phyloP scores from a whole-genome alignment of 140 eudicot species.

The Anethum foeniculum region DNA sequence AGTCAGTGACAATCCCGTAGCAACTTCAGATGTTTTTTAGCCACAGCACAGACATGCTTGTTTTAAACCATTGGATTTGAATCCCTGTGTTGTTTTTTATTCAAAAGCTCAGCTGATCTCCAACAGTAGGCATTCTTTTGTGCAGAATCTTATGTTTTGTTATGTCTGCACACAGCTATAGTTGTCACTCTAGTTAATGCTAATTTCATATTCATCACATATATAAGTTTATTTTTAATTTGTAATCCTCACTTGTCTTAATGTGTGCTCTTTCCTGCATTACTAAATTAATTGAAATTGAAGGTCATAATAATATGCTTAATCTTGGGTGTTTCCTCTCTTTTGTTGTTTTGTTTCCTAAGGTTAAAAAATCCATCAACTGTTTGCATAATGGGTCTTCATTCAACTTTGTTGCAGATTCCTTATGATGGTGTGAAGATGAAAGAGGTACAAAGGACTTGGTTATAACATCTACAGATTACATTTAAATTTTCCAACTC shows the following conservation, averaged over 20 bases:
- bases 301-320: background rate
- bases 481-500: background rate
- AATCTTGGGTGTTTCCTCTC: background rate
- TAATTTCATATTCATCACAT: background rate
- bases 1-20: background rate
- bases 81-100: background rate
- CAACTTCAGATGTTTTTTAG: background rate
- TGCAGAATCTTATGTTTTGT: background rate
- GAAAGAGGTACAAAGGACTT: conserved; percentile 52
- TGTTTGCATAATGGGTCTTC: background rate
- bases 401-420: conserved; percentile 37
- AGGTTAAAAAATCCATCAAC: background rate
- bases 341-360: background rate
- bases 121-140: background rate
- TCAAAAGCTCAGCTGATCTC: background rate
- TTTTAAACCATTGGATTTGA: background rate
- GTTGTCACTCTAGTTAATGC: background rate
- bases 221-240: background rate
- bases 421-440: conserved; percentile 66
- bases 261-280: no score
- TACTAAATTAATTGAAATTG: background rate
- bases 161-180: background rate
- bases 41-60: background rate
- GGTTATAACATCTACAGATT: background rate
- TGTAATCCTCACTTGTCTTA: background rate